A percentile compares a stretch with the other conserved stretches of the same genome.
Conservation (phyloP, 1,284 basidiomycete species). For the Trichosporon inkin region DNA sequence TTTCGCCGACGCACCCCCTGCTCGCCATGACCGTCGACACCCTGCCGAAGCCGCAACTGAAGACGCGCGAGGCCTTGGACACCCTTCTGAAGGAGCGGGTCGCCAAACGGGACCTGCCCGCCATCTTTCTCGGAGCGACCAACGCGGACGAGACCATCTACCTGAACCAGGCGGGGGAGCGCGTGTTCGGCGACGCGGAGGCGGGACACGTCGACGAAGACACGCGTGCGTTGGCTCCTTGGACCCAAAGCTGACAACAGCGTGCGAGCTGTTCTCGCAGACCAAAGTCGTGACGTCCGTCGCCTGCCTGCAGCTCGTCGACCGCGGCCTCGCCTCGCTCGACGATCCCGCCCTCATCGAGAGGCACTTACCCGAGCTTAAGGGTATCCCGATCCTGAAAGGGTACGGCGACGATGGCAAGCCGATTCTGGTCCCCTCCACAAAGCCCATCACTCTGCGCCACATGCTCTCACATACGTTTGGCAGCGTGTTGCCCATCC, state of each 20-base stretch:
- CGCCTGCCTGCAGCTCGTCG: conserved; percentile 31
- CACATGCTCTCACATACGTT: conserved; percentile 39
- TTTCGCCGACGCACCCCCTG: background rate
- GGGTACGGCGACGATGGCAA: conserved; percentile 16
- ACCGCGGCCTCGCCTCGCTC: conserved; percentile 33
- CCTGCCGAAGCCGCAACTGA: conserved; percentile 7
- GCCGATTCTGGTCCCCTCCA: conserved; percentile 20
- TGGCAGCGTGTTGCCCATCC: conserved; percentile 9
- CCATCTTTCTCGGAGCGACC: conserved; percentile 30
- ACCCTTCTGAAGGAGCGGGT: conserved; percentile 23
- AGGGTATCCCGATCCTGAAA: conserved; percentile 26
- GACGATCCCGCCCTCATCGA: conserved; percentile 28
- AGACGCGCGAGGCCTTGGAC: conserved; percentile 20
- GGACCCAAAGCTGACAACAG: conserved; percentile 15
- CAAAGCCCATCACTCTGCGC: conserved; percentile 33
- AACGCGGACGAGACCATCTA: conserved; percentile 34
- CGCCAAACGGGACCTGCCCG: conserved; percentile 27
- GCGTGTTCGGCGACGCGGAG: conserved; percentile 26
- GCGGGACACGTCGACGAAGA: conserved; percentile 28
- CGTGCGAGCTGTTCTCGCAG: conserved; percentile 33
- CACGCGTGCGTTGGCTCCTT: conserved; percentile 29
- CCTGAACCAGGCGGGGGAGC: conserved; percentile 30
- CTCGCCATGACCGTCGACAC: conserved; percentile 36
- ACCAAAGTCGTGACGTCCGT: conserved; percentile 32
- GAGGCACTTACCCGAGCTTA: conserved; percentile 34